Conservation (phyloP, 352 stramenopile genomes). For the Phytophthora pinifolia region DNA sequence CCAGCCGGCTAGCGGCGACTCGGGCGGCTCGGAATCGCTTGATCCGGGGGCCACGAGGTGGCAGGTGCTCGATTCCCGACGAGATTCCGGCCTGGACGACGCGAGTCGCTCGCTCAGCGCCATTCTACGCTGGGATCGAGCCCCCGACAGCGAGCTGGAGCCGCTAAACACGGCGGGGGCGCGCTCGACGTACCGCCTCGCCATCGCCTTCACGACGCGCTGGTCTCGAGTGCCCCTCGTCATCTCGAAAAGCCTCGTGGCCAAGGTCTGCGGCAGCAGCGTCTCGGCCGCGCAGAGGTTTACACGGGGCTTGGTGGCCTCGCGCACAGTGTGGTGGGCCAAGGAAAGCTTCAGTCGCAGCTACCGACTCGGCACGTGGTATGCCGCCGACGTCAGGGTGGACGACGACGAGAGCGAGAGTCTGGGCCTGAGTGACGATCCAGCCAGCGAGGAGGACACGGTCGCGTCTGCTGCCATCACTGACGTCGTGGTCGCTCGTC, state of each 20-base stretch:
- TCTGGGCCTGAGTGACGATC: neutral
- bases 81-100: constrained; percentile 30
- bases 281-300: constrained; percentile 53
- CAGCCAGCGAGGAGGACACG: constrained; percentile 1
- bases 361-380: constrained; percentile 79
- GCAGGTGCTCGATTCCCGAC: constrained; percentile 42
- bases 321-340: constrained; percentile 72
- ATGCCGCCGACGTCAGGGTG: constrained; percentile 45
- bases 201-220: constrained; percentile 48
- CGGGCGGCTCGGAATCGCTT: constrained; percentile 11
- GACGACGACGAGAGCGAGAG: constrained; percentile 15
- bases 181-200: constrained; percentile 63
- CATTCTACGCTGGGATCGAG: constrained; percentile 59
- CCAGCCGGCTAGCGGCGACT: constrained; percentile 5
- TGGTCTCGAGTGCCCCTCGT: constrained; percentile 59
- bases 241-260: constrained; percentile 67
- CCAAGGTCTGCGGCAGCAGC: constrained; percentile 51
- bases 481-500: constrained; percentile 17
- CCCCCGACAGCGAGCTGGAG: constrained; percentile 26
- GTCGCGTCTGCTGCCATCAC: constrained; percentile 7
- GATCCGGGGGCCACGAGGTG: constrained; percentile 23
- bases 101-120: constrained; percentile 53
- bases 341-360: constrained; percentile 76
- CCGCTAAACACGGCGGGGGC: constrained; percentile 38
- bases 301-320: constrained; percentile 43